These are phyloP conservation scores for Chaetoceros tenuissimus DNA, from an alignment of 108 stramenopile genomes.

Conservation along the genomic window DNA sequence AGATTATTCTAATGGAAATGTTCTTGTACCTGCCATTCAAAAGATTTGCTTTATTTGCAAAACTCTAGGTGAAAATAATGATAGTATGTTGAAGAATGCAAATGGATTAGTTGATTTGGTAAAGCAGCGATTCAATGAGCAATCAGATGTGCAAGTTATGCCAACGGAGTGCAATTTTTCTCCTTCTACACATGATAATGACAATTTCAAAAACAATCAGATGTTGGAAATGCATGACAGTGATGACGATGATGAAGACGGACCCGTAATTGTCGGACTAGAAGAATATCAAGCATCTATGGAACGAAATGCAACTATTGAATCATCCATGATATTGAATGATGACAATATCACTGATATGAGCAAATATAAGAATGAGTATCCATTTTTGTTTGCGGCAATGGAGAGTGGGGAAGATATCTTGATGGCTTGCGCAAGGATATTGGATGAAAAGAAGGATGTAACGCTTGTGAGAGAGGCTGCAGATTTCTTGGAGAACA, in stretches of 20 bases:
- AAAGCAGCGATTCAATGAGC: not conserved
- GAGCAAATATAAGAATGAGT: conserved; percentile 17
- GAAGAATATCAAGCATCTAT: conserved; percentile 56
- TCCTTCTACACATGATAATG: too few relatives aligned
- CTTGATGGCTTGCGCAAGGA: conserved; percentile 76
- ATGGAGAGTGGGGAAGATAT: conserved; percentile 64
- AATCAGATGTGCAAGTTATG: conserved; percentile 1
- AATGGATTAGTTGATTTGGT: conserved; percentile 2
- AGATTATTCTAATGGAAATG: too few relatives aligned
- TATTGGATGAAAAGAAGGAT: conserved; percentile 62
- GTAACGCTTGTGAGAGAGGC: conserved; percentile 82
- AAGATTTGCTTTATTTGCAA: not conserved
- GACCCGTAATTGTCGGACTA: conserved; percentile 53
- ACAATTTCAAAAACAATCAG: too few relatives aligned
- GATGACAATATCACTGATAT: not conserved
- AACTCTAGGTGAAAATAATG: not conserved
- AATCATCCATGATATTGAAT: not conserved
- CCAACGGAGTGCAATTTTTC: too few relatives aligned
- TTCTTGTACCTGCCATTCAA: too few relatives aligned
- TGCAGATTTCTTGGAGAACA: conserved; percentile 75
- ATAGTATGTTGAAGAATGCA: conserved; percentile 16
- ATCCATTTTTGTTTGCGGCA: conserved; percentile 73
- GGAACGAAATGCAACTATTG: conserved; percentile 22
- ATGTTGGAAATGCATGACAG: too few relatives aligned
- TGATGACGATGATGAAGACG: conserved; percentile 56